Percentiles rank a stretch among this genome's conserved stretches.
Evolutionary conservation across 2,329 filamentous ascomycete genomes (phyloP).

Genomic region (Trichoderma cornu-damae): DNA sequence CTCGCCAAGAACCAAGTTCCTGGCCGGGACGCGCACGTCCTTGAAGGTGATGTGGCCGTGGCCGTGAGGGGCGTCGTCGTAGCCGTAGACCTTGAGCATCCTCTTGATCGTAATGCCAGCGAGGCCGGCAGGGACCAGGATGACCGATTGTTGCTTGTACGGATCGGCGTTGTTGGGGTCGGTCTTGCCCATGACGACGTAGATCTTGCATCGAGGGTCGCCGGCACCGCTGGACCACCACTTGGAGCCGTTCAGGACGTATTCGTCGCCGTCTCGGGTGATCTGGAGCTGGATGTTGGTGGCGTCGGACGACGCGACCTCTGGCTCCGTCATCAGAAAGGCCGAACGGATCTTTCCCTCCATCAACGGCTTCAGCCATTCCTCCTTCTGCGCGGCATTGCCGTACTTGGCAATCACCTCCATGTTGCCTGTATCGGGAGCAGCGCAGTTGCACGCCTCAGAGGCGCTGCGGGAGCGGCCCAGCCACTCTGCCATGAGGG

Average conservation of each 20-base stretch:
- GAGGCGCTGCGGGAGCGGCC: slow-evolving; percentile 80
- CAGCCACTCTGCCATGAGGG: slow-evolving; percentile 92
- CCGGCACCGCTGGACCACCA: slow-evolving; percentile 98
- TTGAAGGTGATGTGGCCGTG: slow-evolving; percentile 89
- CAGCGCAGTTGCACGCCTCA: slow-evolving; percentile 84
- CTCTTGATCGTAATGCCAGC: slow-evolving; percentile 88
- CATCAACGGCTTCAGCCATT: slow-evolving; percentile 78
- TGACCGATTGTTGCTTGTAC: slow-evolving; percentile 89
- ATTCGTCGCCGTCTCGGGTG: slow-evolving; percentile 75
- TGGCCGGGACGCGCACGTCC: slow-evolving; percentile 79
- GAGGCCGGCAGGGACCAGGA: slow-evolving; percentile 75
- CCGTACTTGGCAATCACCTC: slow-evolving; percentile 91
- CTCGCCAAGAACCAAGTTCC: slow-evolving; percentile 84
- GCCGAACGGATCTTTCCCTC: slow-evolving; percentile 82
- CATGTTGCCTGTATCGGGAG: slow-evolving; percentile 93
- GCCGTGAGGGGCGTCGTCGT: slow-evolving; percentile 96
- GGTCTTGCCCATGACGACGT: slow-evolving; percentile 95
- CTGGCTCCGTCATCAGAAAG: slow-evolving; percentile 91
- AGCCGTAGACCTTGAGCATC: slow-evolving; percentile 91
- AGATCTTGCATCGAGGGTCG: slow-evolving; percentile 85
- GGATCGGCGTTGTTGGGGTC: slow-evolving; percentile 68
- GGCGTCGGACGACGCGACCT: slow-evolving; percentile 83
- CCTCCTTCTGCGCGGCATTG: slow-evolving; percentile 73
- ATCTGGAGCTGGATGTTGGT: slow-evolving; percentile 88
- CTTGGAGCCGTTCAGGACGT: slow-evolving; percentile 93